phyloP scores from a whole-genome alignment of 768 basidiomycete genomes.

The Collybiopsis confluens region DNA sequence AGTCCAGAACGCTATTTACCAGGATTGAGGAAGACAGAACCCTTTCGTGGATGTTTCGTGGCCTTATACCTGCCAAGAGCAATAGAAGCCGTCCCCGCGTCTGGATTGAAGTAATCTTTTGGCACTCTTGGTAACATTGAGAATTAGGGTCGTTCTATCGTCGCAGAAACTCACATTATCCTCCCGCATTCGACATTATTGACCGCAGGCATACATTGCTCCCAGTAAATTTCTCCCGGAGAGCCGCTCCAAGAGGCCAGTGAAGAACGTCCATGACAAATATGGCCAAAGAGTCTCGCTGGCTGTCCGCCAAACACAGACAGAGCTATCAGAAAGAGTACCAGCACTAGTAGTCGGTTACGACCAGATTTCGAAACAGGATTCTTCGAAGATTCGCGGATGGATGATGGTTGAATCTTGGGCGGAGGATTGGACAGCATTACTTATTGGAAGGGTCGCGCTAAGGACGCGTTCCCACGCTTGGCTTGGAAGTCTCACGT shows the following conservation, averaged over 20 bases:
- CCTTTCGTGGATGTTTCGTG: slow-evolving; percentile 15
- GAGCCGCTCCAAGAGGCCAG: not conserved
- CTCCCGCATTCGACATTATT: slow-evolving; percentile 5
- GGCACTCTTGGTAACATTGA: slow-evolving; percentile 17
- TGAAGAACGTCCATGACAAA: not conserved
- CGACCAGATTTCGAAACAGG: too few relatives aligned
- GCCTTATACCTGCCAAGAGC: slow-evolving; percentile 16
- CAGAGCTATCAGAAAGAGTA: not conserved
- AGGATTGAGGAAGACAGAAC: slow-evolving; percentile 19
- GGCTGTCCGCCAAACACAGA: not conserved
- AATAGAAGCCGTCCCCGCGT: slow-evolving; percentile 16
- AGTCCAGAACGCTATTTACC: slow-evolving; percentile 7
- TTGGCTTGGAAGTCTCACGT: too few relatives aligned
- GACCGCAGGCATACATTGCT: slow-evolving; percentile 1
- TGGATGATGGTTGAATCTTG: too few relatives aligned
- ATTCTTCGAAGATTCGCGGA: too few relatives aligned
- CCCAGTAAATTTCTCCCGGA: not conserved
- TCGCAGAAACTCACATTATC: not conserved
- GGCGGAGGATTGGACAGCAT: too few relatives aligned
- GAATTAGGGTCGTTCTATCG: not conserved
- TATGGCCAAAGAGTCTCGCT: not conserved
- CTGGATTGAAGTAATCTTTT: slow-evolving; percentile 19
- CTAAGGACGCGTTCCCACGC: too few relatives aligned
- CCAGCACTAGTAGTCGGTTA: not conserved
- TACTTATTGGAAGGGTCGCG: too few relatives aligned